phyloP scores from a whole-genome alignment of 495 filamentous ascomycete genomes.

The Aspergillus wentii region DNA sequence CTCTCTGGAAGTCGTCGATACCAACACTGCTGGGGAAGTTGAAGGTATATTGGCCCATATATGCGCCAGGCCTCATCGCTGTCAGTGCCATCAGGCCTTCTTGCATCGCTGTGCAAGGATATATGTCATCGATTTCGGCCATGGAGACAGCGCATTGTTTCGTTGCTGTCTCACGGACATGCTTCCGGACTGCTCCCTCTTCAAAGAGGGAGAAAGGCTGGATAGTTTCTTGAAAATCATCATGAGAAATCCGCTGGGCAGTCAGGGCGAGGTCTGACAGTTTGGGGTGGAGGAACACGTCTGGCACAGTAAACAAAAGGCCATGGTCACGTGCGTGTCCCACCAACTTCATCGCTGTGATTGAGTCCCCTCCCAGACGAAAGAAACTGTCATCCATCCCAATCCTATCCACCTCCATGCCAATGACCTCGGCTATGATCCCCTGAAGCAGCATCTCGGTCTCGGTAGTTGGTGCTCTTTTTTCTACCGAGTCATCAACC shows the following conservation, averaged over 20 bases:
- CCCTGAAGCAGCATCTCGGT: constrained; percentile 21
- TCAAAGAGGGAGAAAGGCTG: constrained; percentile 1
- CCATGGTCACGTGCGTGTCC: constrained; percentile 26
- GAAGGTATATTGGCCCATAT: constrained; percentile 25
- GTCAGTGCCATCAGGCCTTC: constrained; percentile 53
- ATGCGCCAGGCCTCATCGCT: constrained; percentile 19
- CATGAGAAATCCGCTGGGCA: too few relatives aligned
- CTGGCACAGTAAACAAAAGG: constrained; percentile 34
- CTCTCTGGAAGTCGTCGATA: constrained; percentile 24
- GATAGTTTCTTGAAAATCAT: constrained; percentile 1
- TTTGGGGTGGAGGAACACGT: constrained; percentile 28
- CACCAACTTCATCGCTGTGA: constrained; percentile 45
- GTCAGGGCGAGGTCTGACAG: constrained; percentile 6
- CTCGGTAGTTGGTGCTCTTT: constrained; percentile 4
- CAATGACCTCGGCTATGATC: constrained; percentile 28
- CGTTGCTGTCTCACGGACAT: too few relatives aligned
- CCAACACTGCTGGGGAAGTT: constrained; percentile 20
- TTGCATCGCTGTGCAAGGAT: constrained; percentile 57
- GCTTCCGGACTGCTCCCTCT: too few relatives aligned
- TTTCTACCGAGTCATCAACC: background rate
- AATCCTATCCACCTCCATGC: constrained; percentile 11
- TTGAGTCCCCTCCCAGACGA: constrained; percentile 45
- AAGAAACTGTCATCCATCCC: constrained; percentile 40
- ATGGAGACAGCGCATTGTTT: constrained; percentile 17
- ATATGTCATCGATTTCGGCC: constrained; percentile 49